Base-by-base conservation (phyloP, 2,329 filamentous ascomycete genomes). In the Pestalotiopsis sp. region DNA sequence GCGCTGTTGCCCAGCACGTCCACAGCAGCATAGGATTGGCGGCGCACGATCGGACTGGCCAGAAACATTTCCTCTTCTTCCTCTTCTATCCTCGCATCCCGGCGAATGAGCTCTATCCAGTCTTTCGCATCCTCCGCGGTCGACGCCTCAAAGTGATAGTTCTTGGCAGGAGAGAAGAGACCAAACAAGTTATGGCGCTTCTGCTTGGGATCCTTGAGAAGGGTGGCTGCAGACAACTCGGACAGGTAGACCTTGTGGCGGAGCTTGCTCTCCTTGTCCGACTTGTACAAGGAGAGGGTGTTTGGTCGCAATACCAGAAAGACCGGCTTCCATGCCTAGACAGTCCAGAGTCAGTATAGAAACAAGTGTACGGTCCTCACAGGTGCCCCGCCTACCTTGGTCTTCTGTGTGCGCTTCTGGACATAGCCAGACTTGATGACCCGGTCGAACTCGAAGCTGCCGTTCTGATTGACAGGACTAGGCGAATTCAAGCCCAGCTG, bases 361-460 rank as follows among this genome's bases (percentile, higher is more conserved):
- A 6, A 3, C 20, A 9, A 38, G 13, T 13, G 17, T n/a, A 3
- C 6, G n/a, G 6, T 36, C 20, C 2, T 23, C 25, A n/a, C 17
- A 4, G 39, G 45, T 25, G 27, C 36, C 7, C 5, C 27, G 14
- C 52, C 56, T 80, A 94, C 93, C 91, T 97, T 97, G 70, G 95
- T 98, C 84, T 95, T 97, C 75, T 95, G 92, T 20, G 94, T 97
- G 73, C 95, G 90, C 82, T 97, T 97, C 77, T 92, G 88, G 52
- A 97, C 90, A 73, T 92, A 92, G 69, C 95, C 95, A 68, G 92
- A 90, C 83, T 97, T 98, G 79, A 98, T 88, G 67, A 98, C 93
- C 64, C 94, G 91, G 80, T 99, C 96, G 77, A 97, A 97, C 77
- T 96, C 95, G 79, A 97, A 99, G 80, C 94, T 96, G 71, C 96